Percentiles rank a stretch among this genome's conserved stretches.
Conservation (phyloP, 2,329 filamentous ascomycete genomes). For the Ophiostoma himal-ulmi region DNA sequence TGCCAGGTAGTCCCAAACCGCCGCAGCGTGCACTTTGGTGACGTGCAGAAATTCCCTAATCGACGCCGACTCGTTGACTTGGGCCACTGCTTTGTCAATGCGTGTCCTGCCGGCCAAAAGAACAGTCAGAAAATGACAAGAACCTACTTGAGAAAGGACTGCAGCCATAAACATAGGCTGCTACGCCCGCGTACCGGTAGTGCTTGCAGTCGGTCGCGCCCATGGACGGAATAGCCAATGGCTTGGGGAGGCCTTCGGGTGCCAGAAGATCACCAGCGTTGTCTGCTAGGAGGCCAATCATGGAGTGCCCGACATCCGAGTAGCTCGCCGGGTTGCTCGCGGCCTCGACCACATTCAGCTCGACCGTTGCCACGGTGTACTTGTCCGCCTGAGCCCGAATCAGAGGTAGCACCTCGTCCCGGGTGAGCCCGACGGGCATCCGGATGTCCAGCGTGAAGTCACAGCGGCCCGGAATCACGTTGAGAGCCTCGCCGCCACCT, state of each 20-base stretch:
- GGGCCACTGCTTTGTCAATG: slow-evolving; percentile 20
- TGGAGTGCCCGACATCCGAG: slow-evolving; percentile 16
- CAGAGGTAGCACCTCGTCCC: not conserved
- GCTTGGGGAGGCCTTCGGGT: not conserved
- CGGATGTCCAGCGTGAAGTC: not conserved
- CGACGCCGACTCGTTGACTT: slow-evolving; percentile 23
- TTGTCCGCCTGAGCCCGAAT: not conserved
- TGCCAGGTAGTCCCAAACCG: not conserved
- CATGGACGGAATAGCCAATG: slow-evolving; percentile 22
- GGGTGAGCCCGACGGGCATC: not conserved
- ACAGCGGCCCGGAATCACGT: slow-evolving; percentile 18
- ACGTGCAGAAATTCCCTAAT: slow-evolving; percentile 22
- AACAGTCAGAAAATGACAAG: not conserved
- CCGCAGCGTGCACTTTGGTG: slow-evolving; percentile 21
- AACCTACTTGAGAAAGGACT: not conserved
- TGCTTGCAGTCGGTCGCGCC: slow-evolving; percentile 24
- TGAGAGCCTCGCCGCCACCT: slow-evolving; percentile 19
- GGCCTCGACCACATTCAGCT: slow-evolving; percentile 18
- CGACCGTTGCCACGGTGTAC: slow-evolving; percentile 11
- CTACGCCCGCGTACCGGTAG: slow-evolving; percentile 21
- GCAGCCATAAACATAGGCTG: slow-evolving; percentile 21
- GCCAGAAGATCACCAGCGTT: slow-evolving; percentile 11
- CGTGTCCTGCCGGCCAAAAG: not conserved
- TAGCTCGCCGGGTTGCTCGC: slow-evolving; percentile 23
- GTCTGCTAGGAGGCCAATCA: slow-evolving; percentile 14